phyloP scores from a whole-genome alignment of 805 yeast species.

The Candida germanica region DNA sequence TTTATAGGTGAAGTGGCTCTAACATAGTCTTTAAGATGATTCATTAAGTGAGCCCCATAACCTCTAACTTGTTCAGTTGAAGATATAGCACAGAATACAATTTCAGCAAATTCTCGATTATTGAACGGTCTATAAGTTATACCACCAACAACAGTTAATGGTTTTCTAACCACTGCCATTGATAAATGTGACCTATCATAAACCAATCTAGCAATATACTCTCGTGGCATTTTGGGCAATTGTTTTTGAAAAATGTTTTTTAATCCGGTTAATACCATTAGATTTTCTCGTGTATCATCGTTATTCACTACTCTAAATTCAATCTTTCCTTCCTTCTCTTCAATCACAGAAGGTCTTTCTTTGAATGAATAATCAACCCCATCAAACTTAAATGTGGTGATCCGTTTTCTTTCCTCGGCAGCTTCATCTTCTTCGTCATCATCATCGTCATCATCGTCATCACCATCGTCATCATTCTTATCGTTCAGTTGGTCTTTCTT shows the following conservation, averaged over 20 bases:
- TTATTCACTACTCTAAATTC: constrained; percentile 96
- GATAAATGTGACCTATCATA: constrained; percentile 93
- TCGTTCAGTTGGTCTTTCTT: constrained; percentile 10
- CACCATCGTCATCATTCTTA: constrained; percentile 14
- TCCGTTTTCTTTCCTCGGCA: constrained; percentile 42
- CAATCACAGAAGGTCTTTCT: constrained; percentile 91
- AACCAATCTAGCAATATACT: constrained; percentile 90
- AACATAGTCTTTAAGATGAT: constrained; percentile 94
- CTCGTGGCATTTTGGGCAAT: constrained; percentile 97
- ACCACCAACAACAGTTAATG: constrained; percentile 95
- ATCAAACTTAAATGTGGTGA: constrained; percentile 59
- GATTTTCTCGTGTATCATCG: constrained; percentile 80
- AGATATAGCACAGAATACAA: constrained; percentile 96
- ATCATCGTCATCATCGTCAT: constrained; percentile 23
- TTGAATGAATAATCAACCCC: constrained; percentile 80
- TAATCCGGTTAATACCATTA: constrained; percentile 90
- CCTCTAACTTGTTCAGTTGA: constrained; percentile 98
- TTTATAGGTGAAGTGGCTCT: constrained; percentile 67
- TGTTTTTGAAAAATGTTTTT: constrained; percentile 97
- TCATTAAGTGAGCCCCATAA: constrained; percentile 98
- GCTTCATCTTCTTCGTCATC: constrained; percentile 45
- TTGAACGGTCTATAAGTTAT: constrained; percentile 95
- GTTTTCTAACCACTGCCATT: constrained; percentile 92
- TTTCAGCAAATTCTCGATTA: constrained; percentile 89
- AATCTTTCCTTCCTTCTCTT: constrained; percentile 88